Evolutionary conservation across 371 early-diverging fungal genomes (phyloP), one percentile per base, ranked within the genome.

Genomic region (Rhizopus delemar): DNA sequence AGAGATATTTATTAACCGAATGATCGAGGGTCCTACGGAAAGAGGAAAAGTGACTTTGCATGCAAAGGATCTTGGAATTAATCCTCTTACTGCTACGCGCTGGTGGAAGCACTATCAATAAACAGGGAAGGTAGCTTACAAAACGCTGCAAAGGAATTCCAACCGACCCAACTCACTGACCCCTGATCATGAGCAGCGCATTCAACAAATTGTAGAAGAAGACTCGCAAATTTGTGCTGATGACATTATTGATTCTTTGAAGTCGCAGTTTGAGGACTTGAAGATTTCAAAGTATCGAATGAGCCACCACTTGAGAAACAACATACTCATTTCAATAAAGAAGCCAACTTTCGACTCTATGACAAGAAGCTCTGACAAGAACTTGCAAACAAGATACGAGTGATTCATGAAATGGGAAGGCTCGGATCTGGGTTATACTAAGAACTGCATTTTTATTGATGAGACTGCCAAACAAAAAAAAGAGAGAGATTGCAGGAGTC

Each of bases 381-480:
- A 46, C 45, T 46, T 55, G 34, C 56, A 57, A 49, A 45, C 32
- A 5, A 56, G 56, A 46, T 54, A 43, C 43, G 55, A 32, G 32
- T 54, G 54, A 43, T 54, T 54, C 13, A 41, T 54, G 32, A 36
- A 51, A 16, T 60, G 38, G 48, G 41, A 51, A 22, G 32, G 31
- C 29, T 57, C 41, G n/a, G 32, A 50, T 49, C 50, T 57, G 13
- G 57, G 50, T 35, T 57, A 39, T 29, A 39, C 39, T 28, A 54
- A 50, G 54, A 54, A 54, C 43, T 3, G 49, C 16, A 39, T 54
- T 38, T 57, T 57, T 50, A 34, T 48, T 49, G 57, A 57, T 50
- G 39, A 57, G 39, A 49, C 49, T 46, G 48, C 43, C 59, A 41
- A 51, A 33, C 22, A 59, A 35, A 52, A 59, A 59, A 39, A 49